phyloP scores from a whole-genome alignment of 1,139 yeast genomes.

The Saccharomyces pastorianus region DNA sequence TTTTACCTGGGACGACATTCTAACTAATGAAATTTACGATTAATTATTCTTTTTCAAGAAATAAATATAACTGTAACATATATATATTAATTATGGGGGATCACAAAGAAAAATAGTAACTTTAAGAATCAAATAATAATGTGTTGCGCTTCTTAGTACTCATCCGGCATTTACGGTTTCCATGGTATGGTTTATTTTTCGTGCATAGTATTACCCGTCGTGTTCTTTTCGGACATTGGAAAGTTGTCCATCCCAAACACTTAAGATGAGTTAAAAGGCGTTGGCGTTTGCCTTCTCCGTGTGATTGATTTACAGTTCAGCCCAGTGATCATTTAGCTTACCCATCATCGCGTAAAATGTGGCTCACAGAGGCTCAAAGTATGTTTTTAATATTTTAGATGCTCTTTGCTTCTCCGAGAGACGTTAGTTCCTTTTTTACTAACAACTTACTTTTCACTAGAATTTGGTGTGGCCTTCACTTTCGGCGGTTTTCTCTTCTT shows the following conservation, averaged over 20 bases:
- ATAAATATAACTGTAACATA: background rate
- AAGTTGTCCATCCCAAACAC: background rate
- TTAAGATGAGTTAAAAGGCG: background rate
- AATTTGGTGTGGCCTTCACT: constrained; percentile 89
- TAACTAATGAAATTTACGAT: background rate
- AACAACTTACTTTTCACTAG: constrained; percentile 34
- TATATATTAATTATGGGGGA: background rate
- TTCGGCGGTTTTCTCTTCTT: constrained; percentile 79
- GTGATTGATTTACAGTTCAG: background rate
- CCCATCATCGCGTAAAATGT: constrained; percentile 33
- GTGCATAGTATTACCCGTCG: background rate
- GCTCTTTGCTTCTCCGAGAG: background rate
- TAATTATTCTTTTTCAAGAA: background rate
- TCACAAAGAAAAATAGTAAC: background rate
- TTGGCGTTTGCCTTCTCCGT: background rate
- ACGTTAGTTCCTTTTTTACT: constrained; percentile 6
- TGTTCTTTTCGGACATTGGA: background rate
- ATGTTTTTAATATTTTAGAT: constrained; percentile 30
- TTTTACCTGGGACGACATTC: background rate
- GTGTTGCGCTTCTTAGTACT: background rate
- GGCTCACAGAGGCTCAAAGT: constrained; percentile 79
- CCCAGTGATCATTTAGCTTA: background rate
- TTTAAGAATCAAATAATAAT: background rate
- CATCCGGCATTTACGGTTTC: background rate
- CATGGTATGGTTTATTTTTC: background rate